phyloP scores from a whole-genome alignment of 2,329 filamentous ascomycete genomes.

The Colletotrichum sp. region DNA sequence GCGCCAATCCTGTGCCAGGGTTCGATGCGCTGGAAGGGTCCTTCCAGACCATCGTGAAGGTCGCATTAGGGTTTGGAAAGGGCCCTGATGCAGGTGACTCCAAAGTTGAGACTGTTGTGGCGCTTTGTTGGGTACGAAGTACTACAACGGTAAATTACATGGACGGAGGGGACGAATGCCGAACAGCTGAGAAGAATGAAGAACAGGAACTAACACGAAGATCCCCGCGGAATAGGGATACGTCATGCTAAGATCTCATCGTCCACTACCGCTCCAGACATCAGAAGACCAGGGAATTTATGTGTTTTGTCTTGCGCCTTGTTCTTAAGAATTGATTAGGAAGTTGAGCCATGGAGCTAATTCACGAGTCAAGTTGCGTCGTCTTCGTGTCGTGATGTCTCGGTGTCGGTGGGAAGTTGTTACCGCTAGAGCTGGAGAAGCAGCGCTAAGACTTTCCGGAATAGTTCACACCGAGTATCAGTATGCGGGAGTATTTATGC shows the following conservation, averaged over 20 bases:
- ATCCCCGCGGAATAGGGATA: neutral
- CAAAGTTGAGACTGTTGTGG: neutral
- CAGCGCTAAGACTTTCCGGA: neutral
- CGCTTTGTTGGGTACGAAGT: neutral
- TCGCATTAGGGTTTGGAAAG: neutral
- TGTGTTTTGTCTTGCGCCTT: neutral
- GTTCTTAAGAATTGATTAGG: neutral
- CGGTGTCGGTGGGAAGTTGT: neutral
- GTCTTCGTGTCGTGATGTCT: neutral
- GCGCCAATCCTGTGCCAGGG: conserved; percentile 13
- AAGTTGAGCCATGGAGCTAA: neutral
- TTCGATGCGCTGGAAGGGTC: neutral
- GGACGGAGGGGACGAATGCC: neutral
- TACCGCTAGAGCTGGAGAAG: neutral
- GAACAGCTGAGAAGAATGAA: neutral
- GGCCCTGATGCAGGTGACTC: neutral
- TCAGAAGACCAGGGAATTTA: neutral
- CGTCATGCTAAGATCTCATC: neutral
- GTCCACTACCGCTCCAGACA: neutral
- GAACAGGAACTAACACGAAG: neutral
- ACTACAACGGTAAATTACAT: neutral
- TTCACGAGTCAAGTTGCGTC: neutral
- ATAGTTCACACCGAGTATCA: neutral
- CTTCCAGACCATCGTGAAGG: neutral
- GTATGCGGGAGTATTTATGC: neutral